Percentiles rank a stretch among this genome's conserved stretches.
Evolutionary conservation across 495 filamentous ascomycete species (phyloP).

Genomic region (Penicillium paradoxum): DNA sequence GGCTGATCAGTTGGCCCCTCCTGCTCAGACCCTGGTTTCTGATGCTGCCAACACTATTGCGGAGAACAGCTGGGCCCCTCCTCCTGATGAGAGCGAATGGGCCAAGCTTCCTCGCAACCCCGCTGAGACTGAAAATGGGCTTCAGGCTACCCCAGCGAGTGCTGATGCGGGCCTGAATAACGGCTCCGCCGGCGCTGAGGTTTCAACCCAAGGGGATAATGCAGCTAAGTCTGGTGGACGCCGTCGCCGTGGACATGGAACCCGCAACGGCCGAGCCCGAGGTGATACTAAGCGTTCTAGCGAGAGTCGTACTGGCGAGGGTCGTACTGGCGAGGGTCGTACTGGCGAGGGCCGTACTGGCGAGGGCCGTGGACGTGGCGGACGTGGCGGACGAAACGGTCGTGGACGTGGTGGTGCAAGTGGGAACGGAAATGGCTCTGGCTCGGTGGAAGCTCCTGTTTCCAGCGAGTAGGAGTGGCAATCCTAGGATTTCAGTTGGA

Average conservation of each 20-base stretch:
- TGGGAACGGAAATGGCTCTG: constrained; percentile 6
- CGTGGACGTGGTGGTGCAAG: constrained; percentile 34
- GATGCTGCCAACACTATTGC: constrained; percentile 63
- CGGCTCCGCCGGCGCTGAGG: constrained; percentile 16
- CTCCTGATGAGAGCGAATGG: constrained; percentile 64
- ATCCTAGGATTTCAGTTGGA: constrained; percentile 2
- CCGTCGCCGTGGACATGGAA: constrained; percentile 48
- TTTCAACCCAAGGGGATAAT: constrained; percentile 13
- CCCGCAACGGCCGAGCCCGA: constrained; percentile 33
- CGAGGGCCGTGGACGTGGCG: constrained; percentile 41
- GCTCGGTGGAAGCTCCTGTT: neutral
- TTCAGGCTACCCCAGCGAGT: constrained; percentile 55
- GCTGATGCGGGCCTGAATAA: constrained; percentile 19
- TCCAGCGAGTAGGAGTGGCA: constrained; percentile 13
- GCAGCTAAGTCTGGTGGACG: constrained; percentile 58
- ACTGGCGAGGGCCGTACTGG: constrained; percentile 28
- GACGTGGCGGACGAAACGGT: constrained; percentile 19
- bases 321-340: constrained; percentile 47
- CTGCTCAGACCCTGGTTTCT: constrained; percentile 52
- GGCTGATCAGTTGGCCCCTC: constrained; percentile 35
- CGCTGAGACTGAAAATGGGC: constrained; percentile 66
- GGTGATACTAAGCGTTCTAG: constrained; percentile 48
- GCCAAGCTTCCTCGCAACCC: constrained; percentile 71
- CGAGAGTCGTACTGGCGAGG: constrained; percentile 31
- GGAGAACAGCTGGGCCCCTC: constrained; percentile 57